Conservation (phyloP, 441 rosid genomes). For the Manihot esculenta region DNA sequence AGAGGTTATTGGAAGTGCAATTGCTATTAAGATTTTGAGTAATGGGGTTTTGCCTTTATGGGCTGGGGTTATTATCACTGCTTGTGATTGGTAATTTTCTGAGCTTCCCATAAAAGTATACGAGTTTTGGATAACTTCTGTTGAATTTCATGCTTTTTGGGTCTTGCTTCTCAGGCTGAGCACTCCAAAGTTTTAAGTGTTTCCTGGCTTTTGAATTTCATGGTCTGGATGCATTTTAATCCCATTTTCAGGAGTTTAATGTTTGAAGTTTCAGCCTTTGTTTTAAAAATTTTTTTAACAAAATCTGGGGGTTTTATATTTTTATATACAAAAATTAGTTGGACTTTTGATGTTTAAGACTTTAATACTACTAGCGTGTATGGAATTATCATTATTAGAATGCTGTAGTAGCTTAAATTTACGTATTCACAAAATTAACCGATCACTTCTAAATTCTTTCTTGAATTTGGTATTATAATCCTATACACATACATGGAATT, state of each 20-base stretch:
- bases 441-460: not conserved
- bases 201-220: not conserved
- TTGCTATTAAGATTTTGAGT: conserved; percentile 75
- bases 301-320: not conserved
- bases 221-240: not conserved
- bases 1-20: conserved; percentile 90
- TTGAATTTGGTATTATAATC: not conserved
- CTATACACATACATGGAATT: not conserved
- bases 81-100: conserved; percentile 63
- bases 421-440: not conserved
- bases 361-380: not conserved
- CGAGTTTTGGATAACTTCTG: not conserved
- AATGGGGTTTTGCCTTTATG: conserved; percentile 76
- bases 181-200: not conserved
- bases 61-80: conserved; percentile 81
- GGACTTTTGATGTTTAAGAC: not conserved
- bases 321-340: not conserved
- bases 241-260: not conserved
- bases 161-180: not conserved
- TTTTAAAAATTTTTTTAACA: not conserved
- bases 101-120: not conserved
- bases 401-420: not conserved
- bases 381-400: not conserved
- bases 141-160: not conserved
- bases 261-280: not conserved